Evolutionary conservation across 495 filamentous ascomycete species (phyloP), one percentile per base, ranked within the genome.

Genomic region (Beverwykella pulmonaria): DNA sequence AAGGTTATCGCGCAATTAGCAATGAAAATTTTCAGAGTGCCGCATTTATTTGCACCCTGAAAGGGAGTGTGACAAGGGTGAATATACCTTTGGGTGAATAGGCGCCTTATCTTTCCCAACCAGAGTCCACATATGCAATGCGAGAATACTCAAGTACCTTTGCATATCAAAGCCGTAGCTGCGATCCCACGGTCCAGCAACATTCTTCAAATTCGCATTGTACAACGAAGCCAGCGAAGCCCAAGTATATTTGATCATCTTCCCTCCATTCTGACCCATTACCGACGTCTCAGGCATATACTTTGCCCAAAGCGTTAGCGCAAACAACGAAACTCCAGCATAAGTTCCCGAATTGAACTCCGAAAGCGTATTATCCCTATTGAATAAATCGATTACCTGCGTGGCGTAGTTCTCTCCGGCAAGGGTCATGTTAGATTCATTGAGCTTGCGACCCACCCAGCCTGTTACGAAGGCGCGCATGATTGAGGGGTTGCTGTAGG

Each of bases 261-360:
- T 47, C 20, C 22, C 53, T 1, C 62, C 62, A 47, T 65, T 50
- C 25, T 65, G 39, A 8, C 54, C 54, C 62, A 65, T 65, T 23
- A 59, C 39, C 10, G 62, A 65, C 9, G 53, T 52, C 10, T 20
- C 27, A 3, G 62, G 62, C 62, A 65, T 58, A 53, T 65, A 65
- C 53, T 65, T 65, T n/a, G 62, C 62, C 62, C 62, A 65, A 12
- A 65, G 62, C 1, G 62, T 65, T 15, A 65, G 36, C 15, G 62
- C 62, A 44, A 58, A 65, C 1, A 65, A 25, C 7, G 62, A 65
- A 1, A 65, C 62, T 10, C 62, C 62, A 4, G 62, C 62, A 23
- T 65, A 65, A 14, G 62, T 65, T 12, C 62, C 62, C 1, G 62
- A 65, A 26, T 65, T 65, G 62, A 65, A 65, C 53, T 65, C 62